Conservation (phyloP, 306 rosid species). For the Echinosophora koreensis region DNA sequence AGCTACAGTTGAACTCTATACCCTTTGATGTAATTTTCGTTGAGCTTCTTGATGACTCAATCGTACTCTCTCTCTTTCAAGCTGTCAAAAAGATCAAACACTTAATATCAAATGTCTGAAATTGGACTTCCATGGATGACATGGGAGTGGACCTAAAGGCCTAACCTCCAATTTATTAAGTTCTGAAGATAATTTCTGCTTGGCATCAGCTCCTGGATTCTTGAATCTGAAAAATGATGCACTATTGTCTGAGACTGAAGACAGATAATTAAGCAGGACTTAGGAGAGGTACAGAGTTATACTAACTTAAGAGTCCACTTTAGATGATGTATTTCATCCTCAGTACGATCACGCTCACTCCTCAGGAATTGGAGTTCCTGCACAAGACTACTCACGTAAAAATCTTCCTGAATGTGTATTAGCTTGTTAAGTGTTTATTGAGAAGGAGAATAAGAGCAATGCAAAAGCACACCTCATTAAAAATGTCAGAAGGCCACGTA, state of each 20-base stretch:
- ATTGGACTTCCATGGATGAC: constrained; percentile 33
- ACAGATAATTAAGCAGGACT: constrained; percentile 24
- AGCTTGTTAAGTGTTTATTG: constrained; percentile 11
- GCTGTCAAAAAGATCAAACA: constrained; percentile 54
- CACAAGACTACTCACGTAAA: constrained; percentile 42
- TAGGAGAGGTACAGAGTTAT: constrained; percentile 37
- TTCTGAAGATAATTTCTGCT: constrained; percentile 57
- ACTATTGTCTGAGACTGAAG: constrained; percentile 22
- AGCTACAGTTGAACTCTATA: constrained; percentile 44
- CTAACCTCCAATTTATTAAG: constrained; percentile 74
- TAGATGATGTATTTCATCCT: constrained; percentile 85
- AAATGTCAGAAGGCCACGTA: background rate
- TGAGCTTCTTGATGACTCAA: constrained; percentile 74
- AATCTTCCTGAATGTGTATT: constrained; percentile 11
- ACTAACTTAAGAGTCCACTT: constrained; percentile 87
- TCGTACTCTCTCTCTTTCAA: constrained; percentile 68
- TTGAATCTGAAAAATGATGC: constrained; percentile 63
- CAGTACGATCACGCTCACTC: constrained; percentile 80
- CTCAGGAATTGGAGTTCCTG: constrained; percentile 84
- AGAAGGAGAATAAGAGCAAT: constrained; percentile 22
- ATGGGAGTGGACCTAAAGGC: constrained; percentile 31
- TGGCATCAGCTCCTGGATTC: constrained; percentile 58
- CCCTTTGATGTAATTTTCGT: constrained; percentile 82
- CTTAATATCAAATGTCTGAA: constrained; percentile 18
- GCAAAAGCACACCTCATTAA: constrained; percentile 10